Evolutionary conservation across 306 rosid genomes (phyloP).

Genomic region (Neltuma alba): DNA sequence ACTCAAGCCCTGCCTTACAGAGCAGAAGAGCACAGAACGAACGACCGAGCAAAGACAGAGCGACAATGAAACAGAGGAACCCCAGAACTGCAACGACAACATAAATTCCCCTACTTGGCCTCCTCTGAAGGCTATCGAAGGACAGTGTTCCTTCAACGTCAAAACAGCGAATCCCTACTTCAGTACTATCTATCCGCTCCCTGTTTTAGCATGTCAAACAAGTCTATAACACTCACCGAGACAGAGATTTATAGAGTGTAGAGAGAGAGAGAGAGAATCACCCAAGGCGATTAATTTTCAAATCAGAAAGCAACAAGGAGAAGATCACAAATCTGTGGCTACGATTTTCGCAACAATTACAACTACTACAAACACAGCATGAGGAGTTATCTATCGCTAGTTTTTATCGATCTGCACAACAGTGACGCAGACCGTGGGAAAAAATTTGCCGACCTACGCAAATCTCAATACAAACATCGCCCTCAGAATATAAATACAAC

Average conservation of each 20-base stretch:
- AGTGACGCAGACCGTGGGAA: not conserved
- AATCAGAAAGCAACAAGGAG: not conserved
- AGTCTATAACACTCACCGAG: not conserved
- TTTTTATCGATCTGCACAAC: conserved; percentile 42
- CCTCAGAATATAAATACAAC: not conserved
- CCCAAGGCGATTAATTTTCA: not conserved
- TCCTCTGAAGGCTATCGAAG: conserved; percentile 25
- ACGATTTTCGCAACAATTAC: conserved; percentile 34
- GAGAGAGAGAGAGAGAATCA: not conserved
- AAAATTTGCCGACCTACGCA: conserved; percentile 43
- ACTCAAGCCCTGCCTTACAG: conserved; percentile 44
- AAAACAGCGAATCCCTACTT: not conserved
- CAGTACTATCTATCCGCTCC: not conserved
- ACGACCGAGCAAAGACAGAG: not conserved
- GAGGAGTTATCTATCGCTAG: not conserved
- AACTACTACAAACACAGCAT: not conserved
- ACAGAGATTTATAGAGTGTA: not conserved
- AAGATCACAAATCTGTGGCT: conserved; percentile 59
- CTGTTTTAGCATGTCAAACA: conserved; percentile 1
- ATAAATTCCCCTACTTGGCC: conserved; percentile 61
- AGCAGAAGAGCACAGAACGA: conserved; percentile 49
- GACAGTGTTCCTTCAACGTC: conserved; percentile 29
- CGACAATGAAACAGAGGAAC: conserved; percentile 21
- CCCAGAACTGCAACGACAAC: conserved; percentile 79
- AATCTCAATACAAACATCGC: conserved; percentile 53